Evolutionary conservation across 345 rosid species (phyloP), one percentile per base, ranked within the genome.

Genomic region (Pistacia atlantica): DNA sequence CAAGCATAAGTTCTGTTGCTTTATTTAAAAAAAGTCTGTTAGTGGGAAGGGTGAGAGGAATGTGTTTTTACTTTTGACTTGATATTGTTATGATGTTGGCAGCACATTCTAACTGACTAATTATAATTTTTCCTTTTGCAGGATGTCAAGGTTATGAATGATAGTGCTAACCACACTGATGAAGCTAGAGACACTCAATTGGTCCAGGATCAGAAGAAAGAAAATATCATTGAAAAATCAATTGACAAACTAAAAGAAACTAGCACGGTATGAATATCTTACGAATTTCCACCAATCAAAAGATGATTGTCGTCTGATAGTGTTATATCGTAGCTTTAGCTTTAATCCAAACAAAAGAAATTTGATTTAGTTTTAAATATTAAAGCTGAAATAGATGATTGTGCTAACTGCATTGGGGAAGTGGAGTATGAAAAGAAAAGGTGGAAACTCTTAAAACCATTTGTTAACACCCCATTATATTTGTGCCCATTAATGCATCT

Each of bases 201-300:
- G 75, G 82, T 88, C 71, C 86, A 78, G 73, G 77, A 78, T 77
- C 83, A 81, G 84, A 96, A 87, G 89, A 92, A 81, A 76, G 95
- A 82, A 72, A 88, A 80, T 76, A 80, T 92, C 78, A 89, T 96
- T 67, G 90, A 80, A 76, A 96, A 89, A 79, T 93, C 97, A 49
- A 45, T 96, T 65, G 95, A 79, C 83, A 93, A 96, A 80, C 87
- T 93, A 65, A 96, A 92, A 84, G 90, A 86, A 83, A 86, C 97
- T 17, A 83, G 89, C 86, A 92, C 86, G 90, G 99, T 96, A 92
- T 72, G 90, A 58, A 69, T 69, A 35, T 79, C 69, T 75, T 73
- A 58, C 57, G 10, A 48, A 68, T 77, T 66, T 72, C 18, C 20
- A 7, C 69, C 48, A 1, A 60, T 75, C 5, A 18, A 11, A 22